A percentile compares a stretch with the other conserved stretches of the same genome.
Conservation (phyloP, 2,329 filamentous ascomycete genomes). For the Claviceps humidiphila region DNA sequence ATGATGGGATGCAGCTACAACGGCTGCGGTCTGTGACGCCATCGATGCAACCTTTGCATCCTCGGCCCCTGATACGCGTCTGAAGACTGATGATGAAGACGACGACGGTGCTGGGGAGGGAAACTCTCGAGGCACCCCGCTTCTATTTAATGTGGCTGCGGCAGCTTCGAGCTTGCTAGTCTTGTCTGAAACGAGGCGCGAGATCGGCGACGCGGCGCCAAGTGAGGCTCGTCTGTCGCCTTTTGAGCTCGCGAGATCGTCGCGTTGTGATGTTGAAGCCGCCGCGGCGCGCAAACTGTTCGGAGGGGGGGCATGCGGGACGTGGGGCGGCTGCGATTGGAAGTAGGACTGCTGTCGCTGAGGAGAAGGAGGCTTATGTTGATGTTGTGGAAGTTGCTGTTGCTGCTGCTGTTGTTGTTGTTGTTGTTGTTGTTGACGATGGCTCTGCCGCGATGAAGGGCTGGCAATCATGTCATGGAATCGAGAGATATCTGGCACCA, state of each 20-base stretch:
- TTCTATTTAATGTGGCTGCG: conserved; percentile 16
- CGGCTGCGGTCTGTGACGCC: conserved; percentile 27
- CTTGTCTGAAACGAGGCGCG: neutral
- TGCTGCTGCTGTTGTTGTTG: neutral
- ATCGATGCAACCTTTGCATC: conserved; percentile 33
- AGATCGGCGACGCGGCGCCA: neutral
- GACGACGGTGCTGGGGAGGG: conserved; percentile 43
- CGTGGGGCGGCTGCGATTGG: conserved; percentile 8
- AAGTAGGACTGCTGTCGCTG: conserved; percentile 11
- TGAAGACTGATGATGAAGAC: conserved; percentile 23
- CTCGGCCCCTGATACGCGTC: conserved; percentile 23
- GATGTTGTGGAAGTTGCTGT: neutral
- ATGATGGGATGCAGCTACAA: conserved; percentile 12
- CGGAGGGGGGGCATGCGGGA: conserved; percentile 15
- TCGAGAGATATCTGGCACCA: conserved; percentile 57
- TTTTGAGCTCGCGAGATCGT: conserved; percentile 5
- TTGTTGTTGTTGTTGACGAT: conserved; percentile 17
- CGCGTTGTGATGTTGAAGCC: conserved; percentile 11
- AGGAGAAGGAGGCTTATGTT: conserved; percentile 14
- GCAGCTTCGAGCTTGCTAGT: neutral
- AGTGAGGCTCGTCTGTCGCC: neutral
- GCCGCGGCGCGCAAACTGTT: conserved; percentile 14
- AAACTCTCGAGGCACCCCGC: conserved; percentile 31
- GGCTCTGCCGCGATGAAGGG: conserved; percentile 31
- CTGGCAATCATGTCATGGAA: conserved; percentile 57